Percentiles rank a stretch among this genome's conserved stretches.
These are phyloP conservation scores for Platanthera zijinensis DNA, from an alignment of 106 monocot genomes.

Conservation along the genomic window DNA sequence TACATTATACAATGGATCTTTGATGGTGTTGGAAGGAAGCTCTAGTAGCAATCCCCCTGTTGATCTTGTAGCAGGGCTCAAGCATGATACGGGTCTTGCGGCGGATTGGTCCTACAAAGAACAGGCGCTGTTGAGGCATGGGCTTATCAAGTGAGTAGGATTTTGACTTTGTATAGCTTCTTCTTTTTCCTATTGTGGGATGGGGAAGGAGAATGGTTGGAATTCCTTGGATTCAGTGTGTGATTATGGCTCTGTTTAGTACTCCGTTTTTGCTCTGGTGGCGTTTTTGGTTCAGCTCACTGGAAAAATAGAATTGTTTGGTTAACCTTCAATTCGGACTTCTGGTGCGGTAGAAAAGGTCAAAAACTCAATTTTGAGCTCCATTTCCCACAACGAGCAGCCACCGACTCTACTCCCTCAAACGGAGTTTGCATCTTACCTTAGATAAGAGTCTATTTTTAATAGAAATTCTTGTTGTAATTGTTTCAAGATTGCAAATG, in stretches of 20 bases:
- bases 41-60: slow-evolving; percentile 3
- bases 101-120: slow-evolving; percentile 48
- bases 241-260: too few species aligned
- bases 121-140: slow-evolving; percentile 32
- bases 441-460: neutral
- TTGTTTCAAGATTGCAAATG: neutral
- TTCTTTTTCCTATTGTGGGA: neutral
- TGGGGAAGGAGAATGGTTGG: neutral
- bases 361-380: too few species aligned
- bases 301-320: too few species aligned
- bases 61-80: slow-evolving; percentile 36
- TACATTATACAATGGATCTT: slow-evolving; percentile 20
- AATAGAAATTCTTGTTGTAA: neutral
- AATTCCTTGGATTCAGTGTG: neutral
- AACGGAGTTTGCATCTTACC: neutral
- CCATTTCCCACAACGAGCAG: too few species aligned
- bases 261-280: too few species aligned
- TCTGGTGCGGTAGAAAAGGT: too few species aligned
- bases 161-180: neutral
- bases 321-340: too few species aligned
- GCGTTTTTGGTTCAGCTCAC: too few species aligned
- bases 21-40: slow-evolving; percentile 15
- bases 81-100: slow-evolving; percentile 45
- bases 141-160: slow-evolving; percentile 35
- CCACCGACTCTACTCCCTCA: too few species aligned